Percentiles rank a stretch among this genome's conserved stretches.
Evolutionary conservation across 352 stramenopile species (phyloP).

Genomic region (Saprolegnia parasitica): DNA sequence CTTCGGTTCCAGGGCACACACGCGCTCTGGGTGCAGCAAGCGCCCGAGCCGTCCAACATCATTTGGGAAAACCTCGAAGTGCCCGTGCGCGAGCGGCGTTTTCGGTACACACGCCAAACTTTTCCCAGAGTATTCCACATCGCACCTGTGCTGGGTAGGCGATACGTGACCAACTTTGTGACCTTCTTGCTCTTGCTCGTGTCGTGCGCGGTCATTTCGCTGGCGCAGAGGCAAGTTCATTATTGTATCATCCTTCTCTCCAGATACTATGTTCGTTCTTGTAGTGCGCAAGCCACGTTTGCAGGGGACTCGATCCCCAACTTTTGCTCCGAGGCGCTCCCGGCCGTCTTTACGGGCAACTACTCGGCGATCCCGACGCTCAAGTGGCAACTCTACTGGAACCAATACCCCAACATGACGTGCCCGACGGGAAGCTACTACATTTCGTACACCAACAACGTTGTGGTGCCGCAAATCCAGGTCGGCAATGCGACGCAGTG

Average conservation of each 20-base stretch:
- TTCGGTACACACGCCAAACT: constrained; percentile 32
- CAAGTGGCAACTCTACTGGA: constrained; percentile 15
- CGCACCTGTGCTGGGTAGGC: constrained; percentile 10
- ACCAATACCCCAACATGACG: constrained; percentile 1
- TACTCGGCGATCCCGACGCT: constrained; percentile 13
- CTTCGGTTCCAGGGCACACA: constrained; percentile 62
- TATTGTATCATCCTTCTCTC: not conserved
- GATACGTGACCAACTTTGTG: constrained; percentile 64
- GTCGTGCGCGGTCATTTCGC: constrained; percentile 73
- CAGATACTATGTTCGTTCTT: too few species aligned
- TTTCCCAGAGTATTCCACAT: too few species aligned
- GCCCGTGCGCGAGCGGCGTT: constrained; percentile 48
- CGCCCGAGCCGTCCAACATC: constrained; percentile 81
- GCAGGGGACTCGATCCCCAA: constrained; percentile 9
- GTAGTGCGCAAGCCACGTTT: constrained; percentile 21
- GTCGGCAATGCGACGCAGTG: constrained; percentile 34
- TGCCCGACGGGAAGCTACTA: constrained; percentile 3
- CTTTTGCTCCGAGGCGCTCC: constrained; percentile 26
- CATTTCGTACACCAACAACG: constrained; percentile 12
- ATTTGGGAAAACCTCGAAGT: constrained; percentile 85
- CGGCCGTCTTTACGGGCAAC: constrained; percentile 15
- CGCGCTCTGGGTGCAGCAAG: constrained; percentile 43
- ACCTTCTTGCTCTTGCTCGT: constrained; percentile 72
- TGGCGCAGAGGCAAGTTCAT: constrained; percentile 43
- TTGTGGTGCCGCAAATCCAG: not conserved